These are phyloP conservation scores for Backusella tarrabulga DNA, from an alignment of 192 early-diverging fungal genomes.

Conservation along the genomic window DNA sequence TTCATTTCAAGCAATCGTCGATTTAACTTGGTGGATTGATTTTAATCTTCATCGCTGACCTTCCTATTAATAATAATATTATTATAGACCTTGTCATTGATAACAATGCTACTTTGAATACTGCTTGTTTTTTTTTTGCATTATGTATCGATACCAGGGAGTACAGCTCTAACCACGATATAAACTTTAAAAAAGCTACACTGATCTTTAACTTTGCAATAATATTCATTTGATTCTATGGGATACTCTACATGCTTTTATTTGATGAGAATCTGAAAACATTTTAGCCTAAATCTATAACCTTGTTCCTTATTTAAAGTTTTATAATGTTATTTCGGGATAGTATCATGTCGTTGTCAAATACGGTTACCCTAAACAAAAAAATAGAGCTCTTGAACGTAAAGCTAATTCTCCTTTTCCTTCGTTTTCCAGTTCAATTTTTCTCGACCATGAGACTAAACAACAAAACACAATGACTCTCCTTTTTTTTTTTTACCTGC, in stretches of 20 bases:
- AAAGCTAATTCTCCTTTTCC: background rate
- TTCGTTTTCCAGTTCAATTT: background rate
- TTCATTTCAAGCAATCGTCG: background rate
- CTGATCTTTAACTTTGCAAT: background rate
- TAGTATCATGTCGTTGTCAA: background rate
- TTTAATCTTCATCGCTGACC: background rate
- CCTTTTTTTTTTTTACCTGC: background rate
- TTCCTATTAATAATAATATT: too few species aligned
- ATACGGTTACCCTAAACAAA: background rate
- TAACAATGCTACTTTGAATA: background rate
- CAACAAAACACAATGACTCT: background rate
- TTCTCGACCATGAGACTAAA: background rate
- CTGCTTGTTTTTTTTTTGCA: background rate
- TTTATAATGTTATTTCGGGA: background rate
- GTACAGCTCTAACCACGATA: background rate
- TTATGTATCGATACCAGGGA: background rate
- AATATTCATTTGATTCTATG: background rate
- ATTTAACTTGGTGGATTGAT: background rate
- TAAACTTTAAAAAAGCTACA: background rate
- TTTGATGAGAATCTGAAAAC: background rate
- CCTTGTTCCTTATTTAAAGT: background rate
- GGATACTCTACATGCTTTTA: background rate
- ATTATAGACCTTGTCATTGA: background rate
- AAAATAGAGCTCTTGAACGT: background rate
- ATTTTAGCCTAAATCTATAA: background rate